These are phyloP conservation scores for Ophidiomyces ophidiicola DNA, from an alignment of 2,329 filamentous ascomycete genomes.

Conservation along the genomic window DNA sequence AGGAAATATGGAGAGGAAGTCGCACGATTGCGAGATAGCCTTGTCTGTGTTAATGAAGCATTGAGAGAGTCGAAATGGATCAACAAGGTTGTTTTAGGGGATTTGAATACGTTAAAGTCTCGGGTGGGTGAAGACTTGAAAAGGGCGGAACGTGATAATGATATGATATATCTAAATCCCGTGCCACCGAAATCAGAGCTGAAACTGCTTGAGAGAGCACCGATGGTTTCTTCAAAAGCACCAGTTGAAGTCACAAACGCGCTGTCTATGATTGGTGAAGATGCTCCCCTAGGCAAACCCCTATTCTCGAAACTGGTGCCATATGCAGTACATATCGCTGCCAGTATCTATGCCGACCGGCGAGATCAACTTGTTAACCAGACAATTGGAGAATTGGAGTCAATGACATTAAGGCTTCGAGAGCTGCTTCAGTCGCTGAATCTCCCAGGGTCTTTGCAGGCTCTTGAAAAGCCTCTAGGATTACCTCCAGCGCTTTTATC, in stretches of 20 bases:
- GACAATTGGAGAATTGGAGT: conserved; percentile 70
- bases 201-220: conserved; percentile 70
- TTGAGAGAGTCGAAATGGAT: conserved; percentile 74
- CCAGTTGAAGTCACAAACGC: conserved; percentile 75
- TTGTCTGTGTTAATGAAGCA: conserved; percentile 72
- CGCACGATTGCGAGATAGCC: conserved; percentile 67
- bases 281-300: conserved; percentile 67
- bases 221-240: conserved; percentile 69
- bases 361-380: conserved; percentile 83
- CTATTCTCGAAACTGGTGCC: conserved; percentile 87
- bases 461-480: conserved; percentile 85
- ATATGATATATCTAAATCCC: conserved; percentile 77
- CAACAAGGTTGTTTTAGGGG: conserved; percentile 66
- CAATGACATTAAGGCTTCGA: conserved; percentile 66
- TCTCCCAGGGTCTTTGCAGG: conserved; percentile 82
- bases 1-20: conserved; percentile 92
- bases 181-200: conserved; percentile 84
- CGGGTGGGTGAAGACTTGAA: conserved; percentile 79
- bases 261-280: conserved; percentile 65
- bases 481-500: conserved; percentile 73
- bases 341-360: conserved; percentile 87
- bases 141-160: conserved; percentile 88
- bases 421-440: conserved; percentile 69
- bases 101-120: conserved; percentile 70
- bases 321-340: conserved; percentile 87